Evolutionary conservation across 305 asterid species (phyloP), one percentile per base, ranked within the genome.

Genomic region (Fraxinus greggii): DNA sequence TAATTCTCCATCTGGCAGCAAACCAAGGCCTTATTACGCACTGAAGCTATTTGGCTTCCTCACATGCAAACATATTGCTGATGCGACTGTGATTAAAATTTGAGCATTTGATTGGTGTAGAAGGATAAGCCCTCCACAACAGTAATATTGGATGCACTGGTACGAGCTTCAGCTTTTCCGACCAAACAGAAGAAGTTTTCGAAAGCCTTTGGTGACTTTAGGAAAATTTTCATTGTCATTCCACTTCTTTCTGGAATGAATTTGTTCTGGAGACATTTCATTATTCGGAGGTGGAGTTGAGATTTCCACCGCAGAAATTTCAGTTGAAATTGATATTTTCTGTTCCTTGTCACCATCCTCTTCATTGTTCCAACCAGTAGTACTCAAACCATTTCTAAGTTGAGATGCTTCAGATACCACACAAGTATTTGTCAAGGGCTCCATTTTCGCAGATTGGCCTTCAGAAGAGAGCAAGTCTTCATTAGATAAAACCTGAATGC

Each of bases 151-250:
- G 40, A 75, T 56, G 51, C 67, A 61, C 35, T 78, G 80, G 36
- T 75, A 78, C 40, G 79, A 13, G 54, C 77, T 54, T 91, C 91
- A 89, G 87, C 77, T 83, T 83, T 86, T 88, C 72, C 93, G 89
- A 72, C 98, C 97, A 36, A 93, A 93, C 36, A 89, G 84, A 45
- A 93, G 93, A 84, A 93, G 94, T 83, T 87, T 90, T 80, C 98
- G 84, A 87, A 93, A 87, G 83, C 97, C 98, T 84, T 89, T 91
- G 7, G 94, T 83, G 79, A 87, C 78, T 85, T 88, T 91, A 17
- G 93, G 89, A 69, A 93, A 85, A 86, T 76, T 85, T 85, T 90
- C 95, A 24, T 90, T 92, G 3, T 83, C 83, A 75, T 78, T 88
- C 98, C 98, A 93, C 89, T 93, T 93, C 89, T 88, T 92, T 80